Percentiles rank a stretch among this genome's conserved stretches.
Evolutionary conservation across 306 rosid species (phyloP).

Genomic region (Purshia tridentata): DNA sequence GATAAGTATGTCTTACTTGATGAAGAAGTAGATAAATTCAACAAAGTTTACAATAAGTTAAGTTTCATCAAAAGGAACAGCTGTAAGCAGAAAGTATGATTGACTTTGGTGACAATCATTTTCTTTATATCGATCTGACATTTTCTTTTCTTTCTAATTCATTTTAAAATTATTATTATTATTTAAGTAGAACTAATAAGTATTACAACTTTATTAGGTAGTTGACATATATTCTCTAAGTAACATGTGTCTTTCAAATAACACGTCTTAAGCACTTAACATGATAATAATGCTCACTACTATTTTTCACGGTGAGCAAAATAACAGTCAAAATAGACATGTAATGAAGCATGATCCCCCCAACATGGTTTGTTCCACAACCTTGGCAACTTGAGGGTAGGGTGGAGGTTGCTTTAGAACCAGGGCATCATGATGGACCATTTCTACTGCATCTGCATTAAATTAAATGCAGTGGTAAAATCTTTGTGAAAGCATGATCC

Average conservation of each 20-base stretch:
- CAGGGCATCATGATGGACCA: constrained; percentile 1
- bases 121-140: neutral
- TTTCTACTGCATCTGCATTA: too few relatives aligned
- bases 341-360: constrained; percentile 9
- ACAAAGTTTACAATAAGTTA: neutral
- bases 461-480: too few relatives aligned
- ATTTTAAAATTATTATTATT: neutral
- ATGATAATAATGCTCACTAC: too few relatives aligned
- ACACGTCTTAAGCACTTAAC: too few relatives aligned
- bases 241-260: too few relatives aligned
- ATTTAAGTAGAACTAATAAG: neutral
- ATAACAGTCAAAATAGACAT: neutral
- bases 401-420: constrained; percentile 14
- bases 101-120: constrained; percentile 2
- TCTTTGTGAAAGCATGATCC: neutral
- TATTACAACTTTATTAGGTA: too few relatives aligned
- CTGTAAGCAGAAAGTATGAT: constrained; percentile 9
- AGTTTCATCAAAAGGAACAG: neutral
- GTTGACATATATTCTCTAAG: too few relatives aligned
- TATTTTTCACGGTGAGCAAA: too few relatives aligned
- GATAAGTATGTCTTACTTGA: neutral
- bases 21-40: neutral
- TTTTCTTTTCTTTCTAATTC: neutral
- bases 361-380: constrained; percentile 24
- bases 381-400: constrained; percentile 7